phyloP scores from a whole-genome alignment of 306 rosid genomes.

The Corylus heterophylla region DNA sequence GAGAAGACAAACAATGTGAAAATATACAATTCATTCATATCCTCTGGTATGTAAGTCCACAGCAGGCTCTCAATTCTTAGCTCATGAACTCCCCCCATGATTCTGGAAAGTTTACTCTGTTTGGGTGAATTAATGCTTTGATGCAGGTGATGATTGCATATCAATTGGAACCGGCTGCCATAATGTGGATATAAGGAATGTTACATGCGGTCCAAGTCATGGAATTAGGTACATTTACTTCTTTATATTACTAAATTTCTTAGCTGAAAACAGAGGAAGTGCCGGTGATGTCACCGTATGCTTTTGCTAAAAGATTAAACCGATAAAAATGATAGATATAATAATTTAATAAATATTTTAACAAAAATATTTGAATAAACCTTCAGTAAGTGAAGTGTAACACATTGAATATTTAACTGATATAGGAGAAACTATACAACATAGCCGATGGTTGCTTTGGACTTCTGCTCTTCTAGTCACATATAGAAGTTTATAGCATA shows the following conservation, averaged over 20 bases:
- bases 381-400: no score
- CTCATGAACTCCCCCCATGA: not conserved
- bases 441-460: no score
- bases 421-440: no score
- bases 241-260: not conserved
- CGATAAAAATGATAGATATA: no score
- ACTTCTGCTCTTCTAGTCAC: no score
- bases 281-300: no score
- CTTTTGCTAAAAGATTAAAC: no score
- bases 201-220: slow-evolving; percentile 56
- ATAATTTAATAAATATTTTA: no score
- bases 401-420: no score
- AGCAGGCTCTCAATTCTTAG: not conserved
- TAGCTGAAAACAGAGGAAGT: not conserved
- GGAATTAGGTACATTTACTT: slow-evolving; percentile 40
- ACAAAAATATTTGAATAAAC: no score
- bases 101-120: not conserved
- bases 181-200: slow-evolving; percentile 47
- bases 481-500: no score
- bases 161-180: slow-evolving; percentile 52
- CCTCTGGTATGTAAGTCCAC: slow-evolving; percentile 28
- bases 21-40: slow-evolving; percentile 40
- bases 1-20: slow-evolving; percentile 39
- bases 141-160: slow-evolving; percentile 53
- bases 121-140: not conserved